Evolutionary conservation across 1,139 yeast species (phyloP).

Genomic region (Starmera stellimalicola): DNA sequence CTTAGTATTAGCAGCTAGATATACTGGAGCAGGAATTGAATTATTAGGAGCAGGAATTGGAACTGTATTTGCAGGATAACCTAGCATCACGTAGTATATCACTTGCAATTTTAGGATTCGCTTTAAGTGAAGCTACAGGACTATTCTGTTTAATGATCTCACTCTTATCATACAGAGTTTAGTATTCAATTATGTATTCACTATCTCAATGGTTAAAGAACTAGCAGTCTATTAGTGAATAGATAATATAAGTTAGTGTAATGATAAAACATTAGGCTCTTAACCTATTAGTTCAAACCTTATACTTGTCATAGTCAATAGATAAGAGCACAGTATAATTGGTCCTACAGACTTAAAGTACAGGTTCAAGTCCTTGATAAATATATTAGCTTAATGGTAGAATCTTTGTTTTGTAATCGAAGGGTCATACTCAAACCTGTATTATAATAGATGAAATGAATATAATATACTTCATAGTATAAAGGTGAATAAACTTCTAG

Average conservation of each 20-base stretch:
- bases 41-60: constrained; percentile 7
- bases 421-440: neutral
- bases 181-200: neutral
- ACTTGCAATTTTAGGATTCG: constrained; percentile 5
- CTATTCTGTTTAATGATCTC: constrained; percentile 6
- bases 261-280: neutral
- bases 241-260: neutral
- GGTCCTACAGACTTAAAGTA: neutral
- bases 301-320: neutral
- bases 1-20: constrained; percentile 7
- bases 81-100: constrained; percentile 5
- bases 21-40: constrained; percentile 8
- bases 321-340: neutral
- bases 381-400: neutral
- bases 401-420: neutral
- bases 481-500: neutral
- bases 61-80: constrained; percentile 7
- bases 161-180: constrained; percentile 5
- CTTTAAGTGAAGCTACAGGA: constrained; percentile 5
- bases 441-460: no score
- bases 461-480: neutral
- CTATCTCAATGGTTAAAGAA: neutral
- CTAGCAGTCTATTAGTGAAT: no score
- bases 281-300: neutral
- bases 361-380: neutral